Base-by-base conservation (phyloP, 1,284 basidiomycete genomes). In the Fomitopsis palustris region DNA sequence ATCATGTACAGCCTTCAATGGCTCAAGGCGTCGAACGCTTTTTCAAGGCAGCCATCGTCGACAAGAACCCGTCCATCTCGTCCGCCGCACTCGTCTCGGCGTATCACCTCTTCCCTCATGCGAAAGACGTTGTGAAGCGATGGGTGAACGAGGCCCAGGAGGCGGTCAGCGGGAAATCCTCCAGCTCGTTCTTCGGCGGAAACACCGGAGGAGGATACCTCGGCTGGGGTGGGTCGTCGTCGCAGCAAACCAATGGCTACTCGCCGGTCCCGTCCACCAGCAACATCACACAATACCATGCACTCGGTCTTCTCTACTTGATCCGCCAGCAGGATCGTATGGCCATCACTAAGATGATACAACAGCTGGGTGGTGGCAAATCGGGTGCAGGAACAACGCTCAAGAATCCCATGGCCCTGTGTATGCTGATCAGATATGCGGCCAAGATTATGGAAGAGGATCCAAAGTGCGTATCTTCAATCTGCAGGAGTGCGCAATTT, bases 121-220 rank as follows among this genome's bases (percentile, higher is more conserved):
- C 97, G 5, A 93, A 93, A 69, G 92, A 98, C 63, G 95, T 98
- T 47, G 95, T 98, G 65, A 95, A 94, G 72, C 88, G 97, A 67
- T 99, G 97, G 97, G 93, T 94, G 17, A 99, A 98, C 74, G 97
- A 99, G 75, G 94, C 92, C 1, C 95, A 98, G 73, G 97, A 99
- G 75, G 95, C 97, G 1, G 91, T 98, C 67, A 95, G 88, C 71
- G 86, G 92, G 17, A 98, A 97, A 75, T 84, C 91, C 0, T 86
- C 88, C 3, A 82, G 87, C 0, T 81, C 81, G 5, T 84, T 90
- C 71, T 92, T 90, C 67, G 78, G 81, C 60, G 74, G 77, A 33
- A 72, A 67, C 53, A 78, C 83, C 12, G 64, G 81, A 9, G 78
- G 85, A 42, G 83, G 83, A 54, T 87, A 91, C 72, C 81, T 92